A percentile compares a stretch with the other conserved stretches of the same genome.
Conservation (phyloP, 1,284 basidiomycete genomes). For the Xerocomus nothofagi region DNA sequence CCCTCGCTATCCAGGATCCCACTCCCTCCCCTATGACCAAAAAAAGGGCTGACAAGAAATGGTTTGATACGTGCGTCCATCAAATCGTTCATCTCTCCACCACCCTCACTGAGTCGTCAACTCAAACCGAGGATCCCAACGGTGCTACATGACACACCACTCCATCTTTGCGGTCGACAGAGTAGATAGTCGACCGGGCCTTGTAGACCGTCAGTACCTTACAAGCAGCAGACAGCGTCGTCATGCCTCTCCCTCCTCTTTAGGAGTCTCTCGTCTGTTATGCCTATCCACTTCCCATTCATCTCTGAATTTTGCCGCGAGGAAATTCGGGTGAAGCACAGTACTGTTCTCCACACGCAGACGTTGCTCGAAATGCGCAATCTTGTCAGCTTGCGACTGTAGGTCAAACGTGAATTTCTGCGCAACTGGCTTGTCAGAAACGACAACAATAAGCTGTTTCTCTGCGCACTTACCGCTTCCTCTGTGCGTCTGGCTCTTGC, state of each 20-base stretch:
- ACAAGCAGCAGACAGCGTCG: background rate
- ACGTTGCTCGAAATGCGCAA: constrained; percentile 61
- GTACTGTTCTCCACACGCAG: constrained; percentile 49
- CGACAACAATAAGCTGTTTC: background rate
- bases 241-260: constrained; percentile 36
- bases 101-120: constrained; percentile 1
- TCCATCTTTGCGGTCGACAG: background rate
- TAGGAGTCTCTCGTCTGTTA: constrained; percentile 23
- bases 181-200: constrained; percentile 11
- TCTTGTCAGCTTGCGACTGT: constrained; percentile 68
- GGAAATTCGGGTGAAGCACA: constrained; percentile 64
- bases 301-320: constrained; percentile 62
- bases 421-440: constrained; percentile 7
- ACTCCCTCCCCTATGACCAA: constrained; percentile 23
- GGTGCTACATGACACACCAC: background rate
- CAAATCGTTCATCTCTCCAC: constrained; percentile 49
- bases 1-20: constrained; percentile 33
- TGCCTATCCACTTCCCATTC: constrained; percentile 38
- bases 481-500: constrained; percentile 56
- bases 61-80: constrained; percentile 64
- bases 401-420: constrained; percentile 66
- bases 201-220: constrained; percentile 20
- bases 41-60: constrained; percentile 37
- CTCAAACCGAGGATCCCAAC: background rate
- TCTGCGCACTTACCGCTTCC: constrained; percentile 48